Percentiles rank a stretch among this genome's conserved stretches.
phyloP scores from a whole-genome alignment of 805 yeast genomes.

The Saturnispora ahearnii region DNA sequence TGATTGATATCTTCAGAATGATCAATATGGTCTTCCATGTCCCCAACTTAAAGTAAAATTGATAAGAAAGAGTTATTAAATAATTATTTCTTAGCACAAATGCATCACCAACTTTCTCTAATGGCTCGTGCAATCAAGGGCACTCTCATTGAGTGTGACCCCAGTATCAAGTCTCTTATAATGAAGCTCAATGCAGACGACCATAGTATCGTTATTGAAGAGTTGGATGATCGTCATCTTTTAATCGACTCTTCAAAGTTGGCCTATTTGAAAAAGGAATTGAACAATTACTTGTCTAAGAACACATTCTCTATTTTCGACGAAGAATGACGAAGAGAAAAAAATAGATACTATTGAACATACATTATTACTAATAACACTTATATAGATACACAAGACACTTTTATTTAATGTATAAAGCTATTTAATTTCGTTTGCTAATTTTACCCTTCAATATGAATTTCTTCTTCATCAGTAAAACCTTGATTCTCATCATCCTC shows the following conservation, averaged over 20 bases:
- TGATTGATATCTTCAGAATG: background rate
- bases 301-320: constrained; percentile 81
- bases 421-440: background rate
- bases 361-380: background rate
- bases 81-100: background rate
- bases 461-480: background rate
- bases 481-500: constrained; percentile 2
- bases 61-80: background rate
- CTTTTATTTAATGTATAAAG: background rate
- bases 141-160: constrained; percentile 57
- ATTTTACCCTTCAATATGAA: constrained; percentile 39
- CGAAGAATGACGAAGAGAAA: constrained; percentile 36
- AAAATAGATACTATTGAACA: background rate
- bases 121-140: constrained; percentile 53
- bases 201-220: constrained; percentile 66
- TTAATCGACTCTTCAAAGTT: constrained; percentile 73
- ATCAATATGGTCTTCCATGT: background rate
- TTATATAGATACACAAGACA: background rate
- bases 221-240: constrained; percentile 85
- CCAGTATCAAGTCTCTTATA: constrained; percentile 82
- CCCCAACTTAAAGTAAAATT: background rate
- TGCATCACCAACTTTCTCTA: background rate
- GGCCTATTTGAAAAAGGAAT: constrained; percentile 64
- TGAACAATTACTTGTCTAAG: constrained; percentile 65
- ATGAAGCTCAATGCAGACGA: constrained; percentile 68